Evolutionary conservation across 495 filamentous ascomycete species (phyloP), one percentile per base, ranked within the genome.

Genomic region (Platismatia glauca): DNA sequence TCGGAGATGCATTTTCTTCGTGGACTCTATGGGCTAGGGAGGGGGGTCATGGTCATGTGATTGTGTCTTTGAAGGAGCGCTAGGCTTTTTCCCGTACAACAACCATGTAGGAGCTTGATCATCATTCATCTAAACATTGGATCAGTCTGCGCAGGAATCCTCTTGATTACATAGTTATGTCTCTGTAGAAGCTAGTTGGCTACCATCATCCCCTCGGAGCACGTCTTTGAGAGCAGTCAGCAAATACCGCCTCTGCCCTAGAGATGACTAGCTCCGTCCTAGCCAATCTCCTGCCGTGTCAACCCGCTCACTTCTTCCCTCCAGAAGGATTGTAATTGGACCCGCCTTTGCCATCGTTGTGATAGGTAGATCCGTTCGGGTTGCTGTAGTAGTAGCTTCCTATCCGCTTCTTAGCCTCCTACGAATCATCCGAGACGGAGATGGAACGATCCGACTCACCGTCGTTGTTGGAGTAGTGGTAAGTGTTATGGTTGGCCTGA

Each of bases 321-420:
- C 67, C 57, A 24, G 73, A 61, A 59, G 74, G 57, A 38, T 70
- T 78, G 62, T 78, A 78, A 7, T 34, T 74, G 9, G 75, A 72
- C n/a, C 64, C 68, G 31, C 77, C 76, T 5, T 61, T 73, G 16
- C 77, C 77, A 58, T 70, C 69, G 65, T 80, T 81, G 71, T 81
- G 74, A 69, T 81, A 82, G 39, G 75, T 77, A 43, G 78, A 80
- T 29, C 77, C 79, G 62, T 78, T 75, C 31, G 78, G 55, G 63
- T 82, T 81, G 66, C 74, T 77, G 69, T 82, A 81, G 67, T 81
- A 81, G 68, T 82, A 82, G 46, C 77, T 79, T 24, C 79, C 78
- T 65, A 13, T 43, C 27, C 55, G 34, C 9, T 0, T 27, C 29
- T 66, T 43, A 64, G 44, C 57, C 24, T 37, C 16, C 1, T 29